phyloP scores from a whole-genome alignment of 2,329 filamentous ascomycete genomes.

The Xylariaceae sp. region DNA sequence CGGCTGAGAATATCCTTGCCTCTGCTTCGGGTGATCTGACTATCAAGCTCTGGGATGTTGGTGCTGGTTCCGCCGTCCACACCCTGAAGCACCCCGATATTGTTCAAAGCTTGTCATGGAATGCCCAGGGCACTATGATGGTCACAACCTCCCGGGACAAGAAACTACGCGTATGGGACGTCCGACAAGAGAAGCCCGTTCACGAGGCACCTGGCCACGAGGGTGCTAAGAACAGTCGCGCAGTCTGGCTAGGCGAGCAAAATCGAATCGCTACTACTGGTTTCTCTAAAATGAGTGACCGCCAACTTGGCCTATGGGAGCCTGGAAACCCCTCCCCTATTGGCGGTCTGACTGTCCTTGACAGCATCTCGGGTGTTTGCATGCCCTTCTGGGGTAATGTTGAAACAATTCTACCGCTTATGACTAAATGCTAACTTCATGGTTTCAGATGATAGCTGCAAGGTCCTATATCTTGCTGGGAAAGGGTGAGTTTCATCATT shows the following conservation, averaged over 20 bases:
- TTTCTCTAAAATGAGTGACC: conserved; percentile 97
- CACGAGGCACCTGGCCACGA: conserved; percentile 82
- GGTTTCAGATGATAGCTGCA: conserved; percentile 73
- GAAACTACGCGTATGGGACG: conserved; percentile 97
- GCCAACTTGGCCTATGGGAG: conserved; percentile 95
- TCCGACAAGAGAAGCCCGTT: conserved; percentile 82
- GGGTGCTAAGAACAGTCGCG: conserved; percentile 95
- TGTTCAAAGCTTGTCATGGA: conserved; percentile 95
- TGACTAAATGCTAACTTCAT: conserved; percentile 17
- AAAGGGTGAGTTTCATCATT: conserved; percentile 69
- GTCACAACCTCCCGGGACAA: conserved; percentile 96
- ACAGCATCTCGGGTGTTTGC: conserved; percentile 95
- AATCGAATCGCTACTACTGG: conserved; percentile 94
- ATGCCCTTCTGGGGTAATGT: conserved; percentile 95
- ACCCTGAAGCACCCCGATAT: conserved; percentile 85
- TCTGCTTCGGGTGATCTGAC: conserved; percentile 93
- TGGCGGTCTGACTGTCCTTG: conserved; percentile 83
- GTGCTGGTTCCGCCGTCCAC: conserved; percentile 68
- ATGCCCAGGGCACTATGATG: conserved; percentile 77
- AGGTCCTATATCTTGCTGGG: conserved; percentile 92
- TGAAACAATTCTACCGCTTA: not conserved
- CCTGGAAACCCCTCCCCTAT: conserved; percentile 80
- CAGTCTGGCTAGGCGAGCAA: conserved; percentile 95
- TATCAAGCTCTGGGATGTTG: conserved; percentile 93
- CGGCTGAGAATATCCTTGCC: conserved; percentile 91